These are phyloP conservation scores for Rhizopogon roseolus DNA, from an alignment of 768 basidiomycete genomes.

Conservation along the genomic window DNA sequence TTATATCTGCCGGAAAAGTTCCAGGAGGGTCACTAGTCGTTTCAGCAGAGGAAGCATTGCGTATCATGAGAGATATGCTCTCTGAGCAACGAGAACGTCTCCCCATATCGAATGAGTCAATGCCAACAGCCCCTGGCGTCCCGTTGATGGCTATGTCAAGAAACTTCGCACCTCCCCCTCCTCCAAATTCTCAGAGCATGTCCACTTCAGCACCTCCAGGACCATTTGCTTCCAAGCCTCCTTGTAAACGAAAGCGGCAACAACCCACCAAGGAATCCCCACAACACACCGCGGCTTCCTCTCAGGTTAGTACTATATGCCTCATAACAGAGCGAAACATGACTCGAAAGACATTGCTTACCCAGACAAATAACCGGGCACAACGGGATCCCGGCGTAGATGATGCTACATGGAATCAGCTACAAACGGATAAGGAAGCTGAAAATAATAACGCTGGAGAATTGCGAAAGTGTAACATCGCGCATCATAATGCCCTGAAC, in stretches of 20 bases:
- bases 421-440: conserved; percentile 33
- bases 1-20: conserved; percentile 19
- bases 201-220: conserved; percentile 10
- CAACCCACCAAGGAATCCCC: not conserved
- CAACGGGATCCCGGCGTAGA: conserved; percentile 48
- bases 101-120: conserved; percentile 13
- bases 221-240: conserved; percentile 5
- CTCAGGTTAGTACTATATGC: not conserved
- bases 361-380: not conserved
- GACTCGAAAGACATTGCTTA: not conserved
- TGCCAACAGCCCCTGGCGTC: conserved; percentile 1
- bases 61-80: conserved; percentile 18
- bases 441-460: conserved; percentile 14
- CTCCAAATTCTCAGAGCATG: conserved; percentile 12
- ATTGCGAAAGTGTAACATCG: conserved; percentile 11
- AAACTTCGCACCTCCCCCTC: conserved; percentile 19
- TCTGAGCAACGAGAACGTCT: conserved; percentile 19
- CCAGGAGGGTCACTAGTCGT: conserved; percentile 19
- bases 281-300: not conserved
- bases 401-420: conserved; percentile 46
- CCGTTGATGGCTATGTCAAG: conserved; percentile 13
- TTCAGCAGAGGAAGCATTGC: conserved; percentile 20
- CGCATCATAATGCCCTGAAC: conserved; percentile 13
- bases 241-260: conserved; percentile 3
- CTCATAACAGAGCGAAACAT: not conserved